Base-by-base conservation (phyloP, 75 land plant species). In the Cryptomeria japonica region DNA sequence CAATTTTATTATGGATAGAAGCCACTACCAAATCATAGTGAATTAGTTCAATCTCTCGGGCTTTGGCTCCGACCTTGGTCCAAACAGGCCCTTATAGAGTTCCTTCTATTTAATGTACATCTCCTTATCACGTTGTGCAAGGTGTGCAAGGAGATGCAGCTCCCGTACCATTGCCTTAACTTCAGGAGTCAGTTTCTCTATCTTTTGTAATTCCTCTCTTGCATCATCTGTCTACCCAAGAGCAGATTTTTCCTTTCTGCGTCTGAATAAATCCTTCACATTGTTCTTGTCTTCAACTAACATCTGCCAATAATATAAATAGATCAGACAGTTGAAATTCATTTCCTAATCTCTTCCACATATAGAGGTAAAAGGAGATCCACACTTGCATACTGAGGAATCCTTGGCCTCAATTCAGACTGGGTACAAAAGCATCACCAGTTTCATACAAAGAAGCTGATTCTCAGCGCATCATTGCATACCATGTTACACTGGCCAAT, bases 201-300 rank as follows among this genome's bases (percentile, higher is more conserved):
- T 94, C 86, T 95, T 96, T 51, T 91, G 92, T 32, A 98, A 95
- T 87, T 98, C 99, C 77, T 92, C 95, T 70, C 95, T 94, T 18
- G 98, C 99, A 55, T 94, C 92, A 82, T 98, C 98, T 51, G 96
- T 95, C 88, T 93, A 95, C 25, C 98, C 96, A 86, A 98, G 94
- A 86, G 93, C 97, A 83, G 95, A 93, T 91, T 93, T 95, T 10
- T 98, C 97, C 88, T 98, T 98, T 46, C 99, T 98, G 53, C 99
- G 90, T 82, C 99, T 88, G 73, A 93, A 98, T 28, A 98, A 72
- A 34, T 97, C 99, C 84, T 98, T 98, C n/a, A 91, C 94, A 90
- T 98, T 98, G 53, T 95, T 94, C 87, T 91, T 93, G 87, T 98
- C 98, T 86, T 98, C 99, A 32, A 92, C 92, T 76, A 98, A 91